These are phyloP conservation scores for Moricandia moricandioides DNA, from an alignment of 345 rosid species.

Conservation along the genomic window DNA sequence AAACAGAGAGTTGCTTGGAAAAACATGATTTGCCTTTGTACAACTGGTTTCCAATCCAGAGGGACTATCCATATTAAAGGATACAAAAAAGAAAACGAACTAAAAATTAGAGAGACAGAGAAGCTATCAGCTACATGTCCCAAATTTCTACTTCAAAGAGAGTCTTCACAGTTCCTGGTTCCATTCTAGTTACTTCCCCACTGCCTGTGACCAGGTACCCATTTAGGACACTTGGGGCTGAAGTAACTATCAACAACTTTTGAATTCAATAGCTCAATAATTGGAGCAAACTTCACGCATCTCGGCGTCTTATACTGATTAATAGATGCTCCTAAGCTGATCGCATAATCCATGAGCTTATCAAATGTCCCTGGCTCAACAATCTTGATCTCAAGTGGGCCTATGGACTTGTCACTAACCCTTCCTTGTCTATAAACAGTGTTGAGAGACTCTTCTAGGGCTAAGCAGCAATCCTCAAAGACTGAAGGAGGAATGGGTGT, in stretches of 20 bases:
- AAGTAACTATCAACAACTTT: conserved; percentile 61
- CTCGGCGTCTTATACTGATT: conserved; percentile 97
- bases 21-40: conserved; percentile 31
- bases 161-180: conserved; percentile 7
- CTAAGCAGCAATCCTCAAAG: conserved; percentile 85
- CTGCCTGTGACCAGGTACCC: conserved; percentile 93
- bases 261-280: conserved; percentile 79
- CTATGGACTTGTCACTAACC: conserved; percentile 81
- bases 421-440: conserved; percentile 93
- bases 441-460: conserved; percentile 83
- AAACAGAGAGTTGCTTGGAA: conserved; percentile 25
- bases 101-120: conserved; percentile 25
- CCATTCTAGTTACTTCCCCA: conserved; percentile 49
- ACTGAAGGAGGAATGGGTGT: conserved; percentile 88
- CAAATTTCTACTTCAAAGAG: conserved; percentile 25
- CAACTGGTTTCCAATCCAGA: conserved; percentile 27
- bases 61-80: conserved; percentile 23
- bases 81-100: not conserved
- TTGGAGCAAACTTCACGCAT: conserved; percentile 89
- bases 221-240: conserved; percentile 94
- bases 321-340: conserved; percentile 87
- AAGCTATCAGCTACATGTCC: conserved; percentile 22
- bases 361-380: conserved; percentile 91
- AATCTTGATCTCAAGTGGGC: conserved; percentile 86
- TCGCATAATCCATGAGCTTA: conserved; percentile 95